Conservation (phyloP, 2,329 filamentous ascomycete genomes). For the Talaromyces sp. region DNA sequence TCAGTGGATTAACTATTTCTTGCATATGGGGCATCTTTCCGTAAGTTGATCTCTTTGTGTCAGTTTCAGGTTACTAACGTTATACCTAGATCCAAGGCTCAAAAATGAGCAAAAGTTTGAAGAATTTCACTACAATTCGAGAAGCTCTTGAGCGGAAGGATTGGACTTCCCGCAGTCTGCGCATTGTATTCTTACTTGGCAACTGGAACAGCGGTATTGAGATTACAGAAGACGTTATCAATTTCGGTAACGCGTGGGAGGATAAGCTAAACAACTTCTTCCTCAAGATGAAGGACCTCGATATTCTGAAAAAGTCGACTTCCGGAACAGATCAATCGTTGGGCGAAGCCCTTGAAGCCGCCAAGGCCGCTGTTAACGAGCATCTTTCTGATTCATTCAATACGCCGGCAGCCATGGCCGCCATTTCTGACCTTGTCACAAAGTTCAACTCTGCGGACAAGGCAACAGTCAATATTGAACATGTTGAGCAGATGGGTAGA, state of each 20-base stretch:
- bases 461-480: slow-evolving; percentile 46
- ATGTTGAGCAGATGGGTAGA: slow-evolving; percentile 59
- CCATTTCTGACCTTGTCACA: slow-evolving; percentile 75
- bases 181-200: slow-evolving; percentile 83
- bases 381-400: slow-evolving; percentile 84
- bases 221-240: slow-evolving; percentile 79
- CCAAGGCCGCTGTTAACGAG: slow-evolving; percentile 59
- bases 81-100: slow-evolving; percentile 66
- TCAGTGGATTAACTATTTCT: slow-evolving; percentile 93
- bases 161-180: slow-evolving; percentile 76
- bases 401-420: slow-evolving; percentile 73
- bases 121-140: slow-evolving; percentile 93
- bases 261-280: slow-evolving; percentile 72
- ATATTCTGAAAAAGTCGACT: slow-evolving; percentile 28
- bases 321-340: slow-evolving; percentile 44
- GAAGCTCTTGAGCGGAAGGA: slow-evolving; percentile 68
- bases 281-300: slow-evolving; percentile 55
- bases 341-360: slow-evolving; percentile 50
- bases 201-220: slow-evolving; percentile 90
- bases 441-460: slow-evolving; percentile 65
- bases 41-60: background rate
- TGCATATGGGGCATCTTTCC: slow-evolving; percentile 90
- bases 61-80: background rate
- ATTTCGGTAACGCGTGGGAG: slow-evolving; percentile 75
- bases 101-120: slow-evolving; percentile 94